A percentile compares a stretch with the other conserved stretches of the same genome.
Conservation (phyloP, 345 rosid species). For the Citrus cavaleriei region DNA sequence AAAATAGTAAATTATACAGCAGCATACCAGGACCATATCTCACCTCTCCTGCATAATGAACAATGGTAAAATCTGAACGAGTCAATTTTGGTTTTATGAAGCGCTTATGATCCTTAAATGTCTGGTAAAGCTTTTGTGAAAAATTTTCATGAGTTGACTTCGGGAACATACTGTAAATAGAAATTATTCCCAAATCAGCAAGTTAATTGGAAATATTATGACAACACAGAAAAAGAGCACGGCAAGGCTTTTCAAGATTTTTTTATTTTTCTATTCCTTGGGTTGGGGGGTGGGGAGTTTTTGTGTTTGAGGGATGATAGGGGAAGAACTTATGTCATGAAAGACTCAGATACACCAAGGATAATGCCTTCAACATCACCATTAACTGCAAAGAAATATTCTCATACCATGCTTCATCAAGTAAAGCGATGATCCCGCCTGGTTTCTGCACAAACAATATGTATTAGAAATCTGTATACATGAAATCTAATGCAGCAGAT, state of each 20-base stretch:
- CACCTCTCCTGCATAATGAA: conserved; percentile 94
- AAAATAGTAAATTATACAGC: not conserved
- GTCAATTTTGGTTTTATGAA: conserved; percentile 80
- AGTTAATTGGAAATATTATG: conserved; percentile 8
- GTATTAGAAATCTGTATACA: conserved; percentile 17
- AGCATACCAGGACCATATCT: conserved; percentile 20
- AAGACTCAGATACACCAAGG: not conserved
- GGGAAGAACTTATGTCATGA: not conserved
- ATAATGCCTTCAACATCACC: conserved; percentile 8
- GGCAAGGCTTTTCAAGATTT: not conserved
- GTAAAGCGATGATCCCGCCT: conserved; percentile 83
- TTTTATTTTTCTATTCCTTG: not conserved
- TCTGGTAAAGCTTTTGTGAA: conserved; percentile 78
- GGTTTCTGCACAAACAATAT: conserved; percentile 67
- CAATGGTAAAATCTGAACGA: conserved; percentile 71
- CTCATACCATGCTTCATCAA: conserved; percentile 90
- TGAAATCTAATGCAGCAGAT: conserved; percentile 13
- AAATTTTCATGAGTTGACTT: conserved; percentile 89
- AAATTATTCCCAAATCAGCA: conserved; percentile 17
- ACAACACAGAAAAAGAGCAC: not conserved
- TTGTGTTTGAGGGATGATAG: not conserved
- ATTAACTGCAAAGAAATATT: conserved; percentile 8
- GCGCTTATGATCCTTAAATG: conserved; percentile 71
- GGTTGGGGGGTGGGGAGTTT: not conserved
- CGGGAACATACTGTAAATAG: conserved; percentile 76